These are phyloP conservation scores for Ramaria sp. DNA, from an alignment of 768 basidiomycete species.

Conservation along the genomic window DNA sequence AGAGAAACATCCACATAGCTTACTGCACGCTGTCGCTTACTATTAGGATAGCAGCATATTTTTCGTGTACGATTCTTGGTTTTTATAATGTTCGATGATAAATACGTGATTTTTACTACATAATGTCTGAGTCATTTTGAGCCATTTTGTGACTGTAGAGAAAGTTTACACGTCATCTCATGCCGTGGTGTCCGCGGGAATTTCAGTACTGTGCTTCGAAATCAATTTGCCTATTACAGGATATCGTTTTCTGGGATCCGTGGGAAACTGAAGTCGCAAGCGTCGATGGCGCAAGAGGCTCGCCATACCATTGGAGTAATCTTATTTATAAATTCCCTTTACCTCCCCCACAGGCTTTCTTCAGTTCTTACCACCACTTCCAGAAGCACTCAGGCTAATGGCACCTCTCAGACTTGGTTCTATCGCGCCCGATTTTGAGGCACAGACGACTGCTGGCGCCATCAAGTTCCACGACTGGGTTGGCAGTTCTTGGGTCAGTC, in stretches of 20 bases:
- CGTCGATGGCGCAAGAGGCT: not conserved
- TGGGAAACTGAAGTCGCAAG: not conserved
- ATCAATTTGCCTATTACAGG: not conserved
- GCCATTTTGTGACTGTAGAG: too few species aligned
- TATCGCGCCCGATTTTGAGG: slow-evolving; percentile 86
- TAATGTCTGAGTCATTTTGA: too few species aligned
- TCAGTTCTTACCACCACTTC: not conserved
- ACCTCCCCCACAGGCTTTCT: not conserved
- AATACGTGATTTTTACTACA: too few species aligned
- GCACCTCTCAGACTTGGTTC: slow-evolving; percentile 63
- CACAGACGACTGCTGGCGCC: slow-evolving; percentile 74
- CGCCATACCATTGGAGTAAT: too few species aligned
- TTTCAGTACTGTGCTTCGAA: too few species aligned
- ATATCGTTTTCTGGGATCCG: not conserved
- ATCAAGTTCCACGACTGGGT: slow-evolving; percentile 95
- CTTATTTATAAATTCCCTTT: not conserved
- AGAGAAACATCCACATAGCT: slow-evolving; percentile 82
- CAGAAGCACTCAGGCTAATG: not conserved
- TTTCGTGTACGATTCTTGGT: not conserved
- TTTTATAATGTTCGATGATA: too few species aligned
- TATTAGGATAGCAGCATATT: slow-evolving; percentile 39
- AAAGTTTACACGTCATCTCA: too few species aligned
- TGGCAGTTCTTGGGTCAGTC: slow-evolving; percentile 71
- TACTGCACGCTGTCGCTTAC: slow-evolving; percentile 86
- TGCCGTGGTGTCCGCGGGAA: too few species aligned